Evolutionary conservation across 441 rosid species (phyloP), one percentile per base, ranked within the genome.

Genomic region (Bocquillonia castaneifolia): DNA sequence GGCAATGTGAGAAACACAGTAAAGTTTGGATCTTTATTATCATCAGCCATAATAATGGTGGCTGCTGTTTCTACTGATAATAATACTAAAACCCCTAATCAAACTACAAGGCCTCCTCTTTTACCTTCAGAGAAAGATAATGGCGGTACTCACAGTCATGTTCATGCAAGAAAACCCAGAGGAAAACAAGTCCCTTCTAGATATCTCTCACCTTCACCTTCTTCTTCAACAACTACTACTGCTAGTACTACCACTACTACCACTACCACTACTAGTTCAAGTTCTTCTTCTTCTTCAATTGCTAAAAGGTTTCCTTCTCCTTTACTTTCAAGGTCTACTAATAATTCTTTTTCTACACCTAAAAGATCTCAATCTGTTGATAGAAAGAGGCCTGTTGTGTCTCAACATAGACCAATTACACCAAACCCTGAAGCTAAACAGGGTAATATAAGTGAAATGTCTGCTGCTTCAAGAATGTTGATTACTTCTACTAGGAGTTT

Each of bases 291-390:
- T 22, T 72, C 96, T 10, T 69, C 86, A 5, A 53, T 80, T 1
- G 44, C 81, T 17, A 83, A 77, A 68, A 77, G 94, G 68, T 83
- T 77, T 55, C 72, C 83, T 15, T 88, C 94, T 23, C 98, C 98
- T 12, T 51, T 80, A 36, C 70, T 85, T 69, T 74, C 88, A 13
- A 81, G 86, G 57, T 64, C 84, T 6, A 72, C 84, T 0, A 84
- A n/a, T n/a, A n/a, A 82, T 50, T 63, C 74, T 36, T 57, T 74
- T 47, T 72, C 70, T 22, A 71, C 69, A 8, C 62, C 88, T 14
- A 91, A 83, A 71, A 83, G 96, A 69, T 84, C 97, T 23, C 97
- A 88, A 74, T 92, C 97, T 17, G 91, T 76, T 22, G 94, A 89
- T 68, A 78, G 91, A 39, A 78, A 87, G 65, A 78, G 86, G 20